A percentile compares a stretch with the other conserved stretches of the same genome.
These are phyloP conservation scores for Xanthoconium purpureum DNA, from an alignment of 768 basidiomycete species.

Conservation along the genomic window DNA sequence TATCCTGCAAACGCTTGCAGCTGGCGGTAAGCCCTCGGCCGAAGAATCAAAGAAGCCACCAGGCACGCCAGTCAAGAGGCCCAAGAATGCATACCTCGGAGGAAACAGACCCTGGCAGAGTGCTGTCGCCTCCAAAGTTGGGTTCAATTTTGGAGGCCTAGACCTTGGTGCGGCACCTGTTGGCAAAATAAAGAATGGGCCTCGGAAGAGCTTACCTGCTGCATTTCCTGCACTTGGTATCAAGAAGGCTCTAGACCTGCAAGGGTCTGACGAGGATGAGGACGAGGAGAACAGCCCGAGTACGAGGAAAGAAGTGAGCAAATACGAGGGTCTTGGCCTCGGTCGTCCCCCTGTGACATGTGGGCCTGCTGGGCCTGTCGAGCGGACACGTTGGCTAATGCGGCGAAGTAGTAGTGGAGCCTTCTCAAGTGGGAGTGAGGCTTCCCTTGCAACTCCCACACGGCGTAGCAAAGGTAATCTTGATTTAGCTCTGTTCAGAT, in stretches of 20 bases:
- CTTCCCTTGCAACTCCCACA: constrained; percentile 62
- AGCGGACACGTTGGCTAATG: constrained; percentile 60
- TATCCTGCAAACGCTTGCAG: constrained; percentile 65
- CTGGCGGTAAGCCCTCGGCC: constrained; percentile 48
- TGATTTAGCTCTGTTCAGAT: constrained; percentile 36
- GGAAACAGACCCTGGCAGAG: constrained; percentile 77
- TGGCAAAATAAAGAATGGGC: constrained; percentile 46
- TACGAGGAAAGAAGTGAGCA: constrained; percentile 44
- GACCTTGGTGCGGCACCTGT: constrained; percentile 37
- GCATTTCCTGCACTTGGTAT: constrained; percentile 51
- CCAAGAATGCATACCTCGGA: constrained; percentile 55
- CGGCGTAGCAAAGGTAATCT: constrained; percentile 48
- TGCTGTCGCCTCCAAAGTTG: constrained; percentile 67
- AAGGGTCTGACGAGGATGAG: constrained; percentile 58
- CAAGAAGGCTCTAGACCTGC: constrained; percentile 28
- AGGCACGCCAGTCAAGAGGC: constrained; percentile 79
- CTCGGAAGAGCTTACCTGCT: constrained; percentile 73
- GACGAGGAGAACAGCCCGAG: constrained; percentile 66
- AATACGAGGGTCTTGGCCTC: constrained; percentile 64
- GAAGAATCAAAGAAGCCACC: constrained; percentile 59
- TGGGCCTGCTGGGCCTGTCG: constrained; percentile 32
- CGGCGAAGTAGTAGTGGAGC: constrained; percentile 79
- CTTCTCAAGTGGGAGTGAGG: constrained; percentile 74
- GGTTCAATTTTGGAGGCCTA: constrained; percentile 44
- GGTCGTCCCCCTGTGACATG: constrained; percentile 47